phyloP scores from a whole-genome alignment of 345 rosid species.

The Sonneratia alba region DNA sequence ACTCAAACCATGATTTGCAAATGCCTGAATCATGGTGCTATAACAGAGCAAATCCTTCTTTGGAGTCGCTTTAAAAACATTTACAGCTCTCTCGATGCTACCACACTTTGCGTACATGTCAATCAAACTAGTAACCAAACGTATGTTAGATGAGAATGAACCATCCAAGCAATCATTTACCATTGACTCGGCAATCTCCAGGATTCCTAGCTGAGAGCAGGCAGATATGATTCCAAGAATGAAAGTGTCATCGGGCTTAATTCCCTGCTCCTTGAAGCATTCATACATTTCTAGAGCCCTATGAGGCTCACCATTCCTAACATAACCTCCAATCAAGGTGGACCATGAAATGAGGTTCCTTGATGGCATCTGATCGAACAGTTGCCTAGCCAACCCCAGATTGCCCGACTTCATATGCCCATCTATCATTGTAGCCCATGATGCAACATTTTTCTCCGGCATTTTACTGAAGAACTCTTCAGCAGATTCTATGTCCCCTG shows the following conservation, averaged over 20 bases:
- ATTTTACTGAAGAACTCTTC: slow-evolving; percentile 2
- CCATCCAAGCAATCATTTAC: slow-evolving; percentile 1
- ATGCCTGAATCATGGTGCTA: slow-evolving; percentile 69
- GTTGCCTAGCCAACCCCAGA: slow-evolving; percentile 30
- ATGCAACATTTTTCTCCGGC: slow-evolving; percentile 9
- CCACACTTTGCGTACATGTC: slow-evolving; percentile 92
- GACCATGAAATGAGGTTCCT: slow-evolving; percentile 43
- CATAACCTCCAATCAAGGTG: slow-evolving; percentile 62
- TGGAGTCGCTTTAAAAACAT: slow-evolving; percentile 37
- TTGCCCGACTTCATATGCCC: slow-evolving; percentile 36
- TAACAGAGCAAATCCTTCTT: slow-evolving; percentile 59
- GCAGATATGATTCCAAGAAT: slow-evolving; percentile 60
- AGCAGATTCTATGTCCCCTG: slow-evolving; percentile 13
- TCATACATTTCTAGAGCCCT: slow-evolving; percentile 44
- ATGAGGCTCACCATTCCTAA: slow-evolving; percentile 28
- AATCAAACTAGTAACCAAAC: slow-evolving; percentile 52
- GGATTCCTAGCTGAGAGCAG: slow-evolving; percentile 67
- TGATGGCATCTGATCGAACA: slow-evolving; percentile 32
- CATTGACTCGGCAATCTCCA: slow-evolving; percentile 40
- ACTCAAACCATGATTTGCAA: slow-evolving; percentile 68
- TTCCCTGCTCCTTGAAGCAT: slow-evolving; percentile 38
- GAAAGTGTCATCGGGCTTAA: slow-evolving; percentile 48
- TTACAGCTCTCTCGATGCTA: slow-evolving; percentile 37
- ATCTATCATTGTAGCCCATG: slow-evolving; percentile 10
- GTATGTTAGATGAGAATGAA: slow-evolving; percentile 17